Evolutionary conservation across 768 basidiomycete genomes (phyloP).

Genomic region (Leccinellum rugosiceps): DNA sequence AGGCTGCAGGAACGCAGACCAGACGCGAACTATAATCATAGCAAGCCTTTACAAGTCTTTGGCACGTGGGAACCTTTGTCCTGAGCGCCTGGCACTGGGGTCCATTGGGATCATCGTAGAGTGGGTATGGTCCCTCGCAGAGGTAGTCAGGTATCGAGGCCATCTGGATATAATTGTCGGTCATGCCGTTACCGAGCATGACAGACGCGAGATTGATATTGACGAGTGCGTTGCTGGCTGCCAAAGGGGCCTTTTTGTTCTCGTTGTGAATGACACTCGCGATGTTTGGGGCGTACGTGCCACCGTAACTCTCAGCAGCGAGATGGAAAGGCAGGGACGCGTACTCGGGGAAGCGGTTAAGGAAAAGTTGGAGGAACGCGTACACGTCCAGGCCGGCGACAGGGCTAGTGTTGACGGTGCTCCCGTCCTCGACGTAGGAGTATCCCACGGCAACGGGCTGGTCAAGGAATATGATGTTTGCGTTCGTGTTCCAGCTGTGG

Average conservation of each 20-base stretch:
- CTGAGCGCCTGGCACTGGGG: conserved; percentile 63
- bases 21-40: conserved; percentile 57
- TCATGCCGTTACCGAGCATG: conserved; percentile 85
- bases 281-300: conserved; percentile 82
- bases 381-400: conserved; percentile 89
- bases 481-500: conserved; percentile 79
- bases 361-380: conserved; percentile 79
- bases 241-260: conserved; percentile 57
- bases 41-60: conserved; percentile 69
- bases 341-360: conserved; percentile 74
- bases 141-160: conserved; percentile 77
- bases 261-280: conserved; percentile 77
- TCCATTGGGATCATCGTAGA: conserved; percentile 69
- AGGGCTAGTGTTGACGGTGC: conserved; percentile 73
- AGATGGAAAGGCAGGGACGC: conserved; percentile 69
- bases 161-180: conserved; percentile 81
- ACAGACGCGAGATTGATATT: conserved; percentile 81
- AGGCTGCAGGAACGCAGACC: conserved; percentile 67
- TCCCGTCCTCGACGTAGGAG: conserved; percentile 77
- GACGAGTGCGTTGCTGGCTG: conserved; percentile 38
- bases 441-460: conserved; percentile 89
- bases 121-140: conserved; percentile 78
- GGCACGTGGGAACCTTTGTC: conserved; percentile 68
- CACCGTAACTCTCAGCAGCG: conserved; percentile 77
- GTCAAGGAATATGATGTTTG: conserved; percentile 59